These are phyloP conservation scores for Lachnum nothofagi DNA, from an alignment of 2,329 filamentous ascomycete species.

Conservation along the genomic window DNA sequence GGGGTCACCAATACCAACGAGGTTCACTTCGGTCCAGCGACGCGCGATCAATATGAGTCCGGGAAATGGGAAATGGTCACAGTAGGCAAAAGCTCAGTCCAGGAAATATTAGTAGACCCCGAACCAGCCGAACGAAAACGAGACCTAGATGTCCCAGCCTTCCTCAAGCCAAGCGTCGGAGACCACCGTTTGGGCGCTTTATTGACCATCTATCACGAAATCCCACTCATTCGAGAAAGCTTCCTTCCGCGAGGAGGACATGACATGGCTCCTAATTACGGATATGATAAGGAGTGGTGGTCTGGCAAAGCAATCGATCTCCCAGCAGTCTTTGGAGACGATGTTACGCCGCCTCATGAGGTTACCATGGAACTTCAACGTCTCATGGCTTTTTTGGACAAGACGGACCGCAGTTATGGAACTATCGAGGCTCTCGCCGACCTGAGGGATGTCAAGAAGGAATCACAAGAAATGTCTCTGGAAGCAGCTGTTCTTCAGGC, in stretches of 20 bases:
- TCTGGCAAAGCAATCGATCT: conserved; percentile 46
- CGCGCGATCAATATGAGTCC: conserved; percentile 49
- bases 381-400: conserved; percentile 58
- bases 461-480: conserved; percentile 34
- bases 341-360: conserved; percentile 15
- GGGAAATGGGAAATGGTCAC: conserved; percentile 57
- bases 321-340: conserved; percentile 11
- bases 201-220: conserved; percentile 55
- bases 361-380: conserved; percentile 51
- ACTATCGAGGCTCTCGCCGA: conserved; percentile 45
- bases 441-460: conserved; percentile 22
- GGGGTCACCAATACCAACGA: conserved; percentile 40
- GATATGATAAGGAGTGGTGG: conserved; percentile 57
- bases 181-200: conserved; percentile 44
- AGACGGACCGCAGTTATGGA: conserved; percentile 55
- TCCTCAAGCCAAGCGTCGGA: conserved; percentile 43
- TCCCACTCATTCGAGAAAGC: conserved; percentile 53
- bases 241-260: conserved; percentile 42
- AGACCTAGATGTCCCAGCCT: conserved; percentile 45
- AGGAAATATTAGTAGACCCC: conserved; percentile 29
- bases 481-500: conserved; percentile 26
- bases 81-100: conserved; percentile 26
- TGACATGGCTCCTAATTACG: conserved; percentile 43
- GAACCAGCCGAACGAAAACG: conserved; percentile 41
- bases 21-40: conserved; percentile 57